Percentiles rank a stretch among this genome's conserved stretches.
Conservation (phyloP, 2,329 filamentous ascomycete species). For the Aspergillus jensenii region DNA sequence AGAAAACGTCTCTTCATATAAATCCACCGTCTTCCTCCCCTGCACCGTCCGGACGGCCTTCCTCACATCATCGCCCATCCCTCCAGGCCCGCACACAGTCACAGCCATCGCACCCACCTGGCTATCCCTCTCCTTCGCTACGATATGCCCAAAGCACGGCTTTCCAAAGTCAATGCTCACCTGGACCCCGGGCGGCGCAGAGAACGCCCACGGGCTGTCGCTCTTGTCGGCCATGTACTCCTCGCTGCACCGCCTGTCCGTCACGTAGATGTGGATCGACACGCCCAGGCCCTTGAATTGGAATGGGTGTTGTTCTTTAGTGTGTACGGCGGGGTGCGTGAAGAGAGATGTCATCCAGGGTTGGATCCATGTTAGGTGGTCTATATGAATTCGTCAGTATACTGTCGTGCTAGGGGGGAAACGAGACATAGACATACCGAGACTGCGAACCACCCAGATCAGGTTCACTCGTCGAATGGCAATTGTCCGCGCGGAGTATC, state of each 20-base stretch:
- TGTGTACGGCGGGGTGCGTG: conserved; percentile 25
- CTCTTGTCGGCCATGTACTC: conserved; percentile 23
- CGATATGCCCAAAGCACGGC: conserved; percentile 25
- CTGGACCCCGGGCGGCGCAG: conserved; percentile 25
- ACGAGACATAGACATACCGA: conserved; percentile 20
- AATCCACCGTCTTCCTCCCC: conserved; percentile 27
- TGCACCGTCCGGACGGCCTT: conserved; percentile 30
- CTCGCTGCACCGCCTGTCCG: conserved; percentile 22
- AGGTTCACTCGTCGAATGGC: conserved; percentile 31
- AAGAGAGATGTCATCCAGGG: conserved; percentile 35
- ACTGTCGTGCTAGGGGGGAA: too few species aligned
- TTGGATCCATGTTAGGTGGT: conserved; percentile 36
- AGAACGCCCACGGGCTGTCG: conserved; percentile 26
- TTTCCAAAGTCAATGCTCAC: conserved; percentile 27
- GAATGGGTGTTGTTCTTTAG: conserved; percentile 26
- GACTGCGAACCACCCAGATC: conserved; percentile 34
- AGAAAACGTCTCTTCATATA: conserved; percentile 39
- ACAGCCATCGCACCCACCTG: conserved; percentile 38
- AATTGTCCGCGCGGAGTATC: conserved; percentile 21
- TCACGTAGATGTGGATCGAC: conserved; percentile 31
- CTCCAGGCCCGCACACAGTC: conserved; percentile 39
- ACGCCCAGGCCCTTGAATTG: conserved; percentile 26
- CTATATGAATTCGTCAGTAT: conserved; percentile 15
- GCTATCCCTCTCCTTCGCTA: conserved; percentile 26
- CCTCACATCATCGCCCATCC: conserved; percentile 38